phyloP scores from a whole-genome alignment of 2,329 filamentous ascomycete species.

The Dactylellina sp. region DNA sequence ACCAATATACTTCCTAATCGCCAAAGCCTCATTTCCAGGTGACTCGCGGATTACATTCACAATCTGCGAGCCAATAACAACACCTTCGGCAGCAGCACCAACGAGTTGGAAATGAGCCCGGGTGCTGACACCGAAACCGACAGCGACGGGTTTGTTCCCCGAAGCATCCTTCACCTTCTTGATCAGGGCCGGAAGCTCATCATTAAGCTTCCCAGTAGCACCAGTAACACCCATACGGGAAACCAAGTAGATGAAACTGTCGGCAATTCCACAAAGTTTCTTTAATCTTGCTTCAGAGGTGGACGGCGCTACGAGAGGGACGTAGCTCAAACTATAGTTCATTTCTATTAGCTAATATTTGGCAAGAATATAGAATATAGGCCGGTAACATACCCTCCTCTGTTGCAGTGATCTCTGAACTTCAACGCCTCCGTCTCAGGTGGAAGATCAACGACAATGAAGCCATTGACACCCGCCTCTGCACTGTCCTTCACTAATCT shows the following conservation, averaged over 20 bases:
- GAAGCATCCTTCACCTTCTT: conserved; percentile 91
- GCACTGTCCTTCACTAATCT: conserved; percentile 84
- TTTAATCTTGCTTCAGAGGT: conserved; percentile 95
- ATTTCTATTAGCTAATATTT: conserved; percentile 11
- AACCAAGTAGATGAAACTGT: conserved; percentile 99
- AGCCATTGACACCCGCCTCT: conserved; percentile 88
- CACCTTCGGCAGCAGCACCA: conserved; percentile 85
- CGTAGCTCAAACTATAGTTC: conserved; percentile 79
- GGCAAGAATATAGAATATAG: conserved; percentile 1
- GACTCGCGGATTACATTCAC: conserved; percentile 81
- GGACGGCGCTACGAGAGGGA: conserved; percentile 93
- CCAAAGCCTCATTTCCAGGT: conserved; percentile 74
- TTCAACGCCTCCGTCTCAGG: conserved; percentile 89
- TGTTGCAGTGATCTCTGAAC: conserved; percentile 86
- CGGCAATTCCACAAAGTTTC: conserved; percentile 92
- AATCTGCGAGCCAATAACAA: conserved; percentile 96
- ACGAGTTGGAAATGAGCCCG: conserved; percentile 92
- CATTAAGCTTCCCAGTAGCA: conserved; percentile 83
- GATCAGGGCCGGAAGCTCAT: conserved; percentile 82
- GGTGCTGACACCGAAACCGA: conserved; percentile 96
- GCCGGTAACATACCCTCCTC: conserved; percentile 72
- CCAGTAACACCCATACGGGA: conserved; percentile 97
- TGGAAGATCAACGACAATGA: conserved; percentile 95
- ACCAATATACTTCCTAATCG: conserved; percentile 87
- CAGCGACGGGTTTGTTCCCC: conserved; percentile 86